These are phyloP conservation scores for Escallonia rubra DNA, from an alignment of 129 eudicot genomes.

Conservation along the genomic window DNA sequence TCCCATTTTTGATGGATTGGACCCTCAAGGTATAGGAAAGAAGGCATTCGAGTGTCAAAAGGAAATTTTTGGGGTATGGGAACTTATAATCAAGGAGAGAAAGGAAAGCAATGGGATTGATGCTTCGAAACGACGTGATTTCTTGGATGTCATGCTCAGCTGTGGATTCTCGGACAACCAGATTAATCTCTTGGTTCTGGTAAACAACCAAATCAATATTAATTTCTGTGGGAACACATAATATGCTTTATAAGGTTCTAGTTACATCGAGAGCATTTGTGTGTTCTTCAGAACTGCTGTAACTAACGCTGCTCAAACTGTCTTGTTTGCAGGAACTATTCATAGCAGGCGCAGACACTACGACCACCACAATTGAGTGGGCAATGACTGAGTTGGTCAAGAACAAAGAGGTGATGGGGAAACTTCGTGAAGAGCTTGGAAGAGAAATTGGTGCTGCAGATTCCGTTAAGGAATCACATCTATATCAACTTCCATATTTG, in stretches of 20 bases:
- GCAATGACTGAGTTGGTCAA: slow-evolving; percentile 39
- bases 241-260: background rate
- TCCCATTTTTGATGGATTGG: slow-evolving; percentile 25
- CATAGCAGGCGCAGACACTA: slow-evolving; percentile 46
- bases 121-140: slow-evolving; percentile 10
- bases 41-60: slow-evolving; percentile 1
- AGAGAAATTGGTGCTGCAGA: background rate
- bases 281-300: no score
- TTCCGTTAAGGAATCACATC: slow-evolving; percentile 32
- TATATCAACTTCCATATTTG: slow-evolving; percentile 38
- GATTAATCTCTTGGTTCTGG: slow-evolving; percentile 31
- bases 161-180: slow-evolving; percentile 29
- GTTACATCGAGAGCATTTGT: background rate
- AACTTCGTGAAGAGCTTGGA: slow-evolving; percentile 19
- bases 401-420: slow-evolving; percentile 20
- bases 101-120: slow-evolving; percentile 5
- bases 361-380: slow-evolving; percentile 31
- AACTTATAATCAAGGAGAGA: slow-evolving; percentile 18
- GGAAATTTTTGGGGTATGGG: slow-evolving; percentile 18
- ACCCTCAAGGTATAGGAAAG: slow-evolving; percentile 24
- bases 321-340: slow-evolving; percentile 36
- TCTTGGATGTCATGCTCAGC: slow-evolving; percentile 35
- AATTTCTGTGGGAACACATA: no score
- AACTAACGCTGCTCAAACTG: no score
- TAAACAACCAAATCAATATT: background rate